Evolutionary conservation across 2,329 filamentous ascomycete species (phyloP), one percentile per base, ranked within the genome.

Genomic region (Aspergillus fijiensis): DNA sequence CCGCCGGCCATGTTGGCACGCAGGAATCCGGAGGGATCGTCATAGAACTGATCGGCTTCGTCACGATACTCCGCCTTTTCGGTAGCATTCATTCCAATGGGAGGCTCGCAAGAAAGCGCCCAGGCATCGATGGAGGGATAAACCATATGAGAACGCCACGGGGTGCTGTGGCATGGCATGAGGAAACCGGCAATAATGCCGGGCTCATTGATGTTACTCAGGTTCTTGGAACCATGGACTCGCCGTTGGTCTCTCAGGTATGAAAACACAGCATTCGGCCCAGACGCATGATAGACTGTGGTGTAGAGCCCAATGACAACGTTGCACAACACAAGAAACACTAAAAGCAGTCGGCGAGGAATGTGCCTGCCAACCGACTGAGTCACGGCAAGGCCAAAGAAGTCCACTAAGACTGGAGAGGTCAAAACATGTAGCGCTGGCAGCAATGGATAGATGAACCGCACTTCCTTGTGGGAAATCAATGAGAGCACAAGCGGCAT

Each of bases 101-200:
- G 95, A 1, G 95, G 95, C 67, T 97, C 93, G 75, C 95, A 99
- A 5, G 90, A 89, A 16, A 98, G 80, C 0, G 93, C 94, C 81
- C 93, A 93, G 4, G 92, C 92, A 60, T 85, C 79, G 56, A 97
- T 86, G 31, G 81, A 79, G 0, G 91, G 85, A 70, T 95, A 85
- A 62, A 96, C 82, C 45, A 98, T 84, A 70, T 96, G 90, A 16
- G 89, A 92, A 69, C 93, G 89, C 94, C 95, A 98, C 2, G 95
- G 94, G 0, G 94, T 98, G 65, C 90, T 91, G 80, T 99, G 95
- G 78, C 95, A 99, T 10, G 95, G 95, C 84, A 93, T 96, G 25
- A 99, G 83, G 77, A 98, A 97, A 21, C 89, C 89, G 35, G 88
- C 80, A 3, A 84, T 84, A 29, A 84, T 82, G 21, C 72, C 70